A percentile compares a stretch with the other conserved stretches of the same genome.
Conservation (phyloP, 176 grass and related monocot genomes). For the Tillandsia leiboldiana region DNA sequence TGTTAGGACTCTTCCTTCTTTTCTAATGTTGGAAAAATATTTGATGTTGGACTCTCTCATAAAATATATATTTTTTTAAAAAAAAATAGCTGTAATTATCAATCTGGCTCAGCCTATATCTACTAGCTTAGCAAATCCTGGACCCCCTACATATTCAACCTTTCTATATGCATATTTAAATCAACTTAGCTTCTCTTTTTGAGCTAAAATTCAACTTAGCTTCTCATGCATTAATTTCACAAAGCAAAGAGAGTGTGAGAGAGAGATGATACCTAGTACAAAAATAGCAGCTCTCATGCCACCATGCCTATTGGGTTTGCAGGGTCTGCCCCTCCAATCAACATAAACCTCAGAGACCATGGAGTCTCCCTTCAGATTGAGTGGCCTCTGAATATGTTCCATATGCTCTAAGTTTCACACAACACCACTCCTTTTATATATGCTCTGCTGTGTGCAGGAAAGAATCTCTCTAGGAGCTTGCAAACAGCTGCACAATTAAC, state of each 20-base stretch:
- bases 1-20: no score
- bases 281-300: constrained; percentile 88
- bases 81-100: no score
- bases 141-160: no score
- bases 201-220: background rate
- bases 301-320: constrained; percentile 54
- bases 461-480: background rate
- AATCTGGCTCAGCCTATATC: no score
- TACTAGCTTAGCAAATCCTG: no score
- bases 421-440: background rate
- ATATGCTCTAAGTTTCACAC: constrained; percentile 7
- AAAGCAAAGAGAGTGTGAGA: background rate
- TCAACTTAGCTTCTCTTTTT: background rate
- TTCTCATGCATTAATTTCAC: background rate
- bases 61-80: no score
- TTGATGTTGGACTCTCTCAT: no score
- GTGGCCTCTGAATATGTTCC: constrained; percentile 53
- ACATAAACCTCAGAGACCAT: constrained; percentile 54
- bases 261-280: constrained; percentile 42
- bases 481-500: background rate
- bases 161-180: background rate
- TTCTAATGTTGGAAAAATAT: no score
- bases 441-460: constrained; percentile 5
- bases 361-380: constrained; percentile 35
- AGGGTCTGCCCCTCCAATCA: constrained; percentile 70